A percentile compares a stretch with the other conserved stretches of the same genome.
These are phyloP conservation scores for Naganishia vishniacii DNA, from an alignment of 768 basidiomycete genomes.

Conservation along the genomic window DNA sequence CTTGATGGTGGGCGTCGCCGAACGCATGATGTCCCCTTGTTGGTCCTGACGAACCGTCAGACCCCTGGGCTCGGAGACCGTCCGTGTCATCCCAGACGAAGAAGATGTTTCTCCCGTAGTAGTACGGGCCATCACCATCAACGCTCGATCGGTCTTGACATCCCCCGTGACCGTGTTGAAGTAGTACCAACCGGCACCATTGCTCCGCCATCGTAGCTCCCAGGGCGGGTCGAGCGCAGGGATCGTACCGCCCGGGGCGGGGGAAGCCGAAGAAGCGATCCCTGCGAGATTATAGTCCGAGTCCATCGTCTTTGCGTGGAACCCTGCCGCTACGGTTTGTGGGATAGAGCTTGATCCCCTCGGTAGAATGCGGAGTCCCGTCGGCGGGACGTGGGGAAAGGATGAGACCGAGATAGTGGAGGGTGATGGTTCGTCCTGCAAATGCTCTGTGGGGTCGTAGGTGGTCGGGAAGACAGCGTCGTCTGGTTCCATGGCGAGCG, in stretches of 20 bases:
- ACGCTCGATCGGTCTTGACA: conserved; percentile 39
- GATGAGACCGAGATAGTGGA: too few relatives aligned
- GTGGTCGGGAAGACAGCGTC: background rate
- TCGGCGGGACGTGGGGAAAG: too few relatives aligned
- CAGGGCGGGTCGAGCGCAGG: conserved; percentile 1
- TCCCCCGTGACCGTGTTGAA: conserved; percentile 63
- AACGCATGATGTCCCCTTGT: conserved; percentile 53
- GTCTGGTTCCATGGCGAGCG: conserved; percentile 20
- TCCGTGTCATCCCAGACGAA: conserved; percentile 4
- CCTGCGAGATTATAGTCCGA: conserved; percentile 30
- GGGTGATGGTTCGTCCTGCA: too few relatives aligned
- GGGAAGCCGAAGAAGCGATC: background rate
- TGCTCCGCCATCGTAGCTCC: background rate
- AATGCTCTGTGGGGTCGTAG: background rate
- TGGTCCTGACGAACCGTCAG: conserved; percentile 54
- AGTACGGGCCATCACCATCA: too few relatives aligned
- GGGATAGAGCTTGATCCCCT: too few relatives aligned
- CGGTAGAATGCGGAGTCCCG: too few relatives aligned
- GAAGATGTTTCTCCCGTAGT: too few relatives aligned
- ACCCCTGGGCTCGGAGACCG: background rate
- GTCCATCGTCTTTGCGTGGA: background rate
- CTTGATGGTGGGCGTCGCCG: conserved; percentile 3
- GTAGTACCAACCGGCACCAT: conserved; percentile 53
- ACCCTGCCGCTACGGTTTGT: background rate
- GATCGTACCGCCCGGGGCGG: conserved; percentile 24